Percentiles rank a stretch among this genome's conserved stretches.
Conservation (phyloP, 208 protist species). For the Crithidia brevicula region DNA sequence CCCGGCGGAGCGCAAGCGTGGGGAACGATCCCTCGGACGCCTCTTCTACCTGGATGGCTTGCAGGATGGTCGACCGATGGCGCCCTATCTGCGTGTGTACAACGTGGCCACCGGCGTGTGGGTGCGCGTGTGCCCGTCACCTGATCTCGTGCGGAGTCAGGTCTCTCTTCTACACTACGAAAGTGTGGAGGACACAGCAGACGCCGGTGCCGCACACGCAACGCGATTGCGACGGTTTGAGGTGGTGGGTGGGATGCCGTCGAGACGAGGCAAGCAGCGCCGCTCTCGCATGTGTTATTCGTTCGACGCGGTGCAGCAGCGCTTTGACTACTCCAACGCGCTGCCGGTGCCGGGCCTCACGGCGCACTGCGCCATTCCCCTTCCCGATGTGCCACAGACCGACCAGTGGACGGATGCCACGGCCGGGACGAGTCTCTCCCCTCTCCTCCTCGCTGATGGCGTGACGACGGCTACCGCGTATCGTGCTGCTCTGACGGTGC, state of each 20-base stretch:
- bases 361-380: conserved; percentile 37
- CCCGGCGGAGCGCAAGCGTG: conserved; percentile 24
- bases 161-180: conserved; percentile 36
- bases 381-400: conserved; percentile 19
- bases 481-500: background rate
- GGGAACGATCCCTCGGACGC: conserved; percentile 21
- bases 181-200: background rate
- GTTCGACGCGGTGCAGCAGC: conserved; percentile 35
- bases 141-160: conserved; percentile 54
- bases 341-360: conserved; percentile 51
- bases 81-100: conserved; percentile 46
- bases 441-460: background rate
- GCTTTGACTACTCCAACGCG: conserved; percentile 47
- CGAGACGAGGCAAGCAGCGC: conserved; percentile 40
- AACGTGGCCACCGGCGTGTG: conserved; percentile 46
- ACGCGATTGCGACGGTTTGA: conserved; percentile 41
- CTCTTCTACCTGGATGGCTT: conserved; percentile 69
- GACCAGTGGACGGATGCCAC: background rate
- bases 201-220: background rate
- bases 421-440: background rate
- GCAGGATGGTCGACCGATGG: conserved; percentile 48
- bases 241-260: conserved; percentile 56
- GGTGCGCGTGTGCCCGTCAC: conserved; percentile 42
- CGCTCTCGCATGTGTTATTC: conserved; percentile 52
- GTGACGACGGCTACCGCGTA: background rate